Evolutionary conservation across 2,329 filamentous ascomycete species (phyloP).

Genomic region (Aspergillus ruber): DNA sequence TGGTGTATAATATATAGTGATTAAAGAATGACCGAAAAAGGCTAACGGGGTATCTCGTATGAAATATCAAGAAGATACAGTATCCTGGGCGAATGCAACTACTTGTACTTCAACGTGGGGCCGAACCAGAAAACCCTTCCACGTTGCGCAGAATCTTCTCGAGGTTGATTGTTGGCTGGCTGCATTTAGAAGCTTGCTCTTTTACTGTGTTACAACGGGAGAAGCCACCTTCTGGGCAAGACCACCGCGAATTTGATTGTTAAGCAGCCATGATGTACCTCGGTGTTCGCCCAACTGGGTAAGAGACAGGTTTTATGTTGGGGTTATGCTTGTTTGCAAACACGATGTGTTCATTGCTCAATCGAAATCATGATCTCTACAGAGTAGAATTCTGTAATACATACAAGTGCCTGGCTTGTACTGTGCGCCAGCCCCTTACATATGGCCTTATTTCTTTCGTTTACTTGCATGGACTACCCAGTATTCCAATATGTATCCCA

Average conservation of each 20-base stretch:
- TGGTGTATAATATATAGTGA: conserved; percentile 9
- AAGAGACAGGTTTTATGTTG: background rate
- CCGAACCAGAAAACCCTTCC: conserved; percentile 5
- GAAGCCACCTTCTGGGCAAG: conserved; percentile 18
- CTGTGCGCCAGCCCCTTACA: too few species aligned
- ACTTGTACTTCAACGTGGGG: conserved; percentile 3
- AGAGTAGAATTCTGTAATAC: too few species aligned
- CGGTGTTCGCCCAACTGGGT: background rate
- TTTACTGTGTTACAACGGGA: conserved; percentile 11
- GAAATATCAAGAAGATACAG: background rate
- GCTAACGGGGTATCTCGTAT: too few species aligned
- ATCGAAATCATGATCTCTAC: too few species aligned
- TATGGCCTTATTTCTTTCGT: too few species aligned
- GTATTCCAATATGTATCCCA: too few species aligned
- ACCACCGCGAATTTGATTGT: conserved; percentile 20
- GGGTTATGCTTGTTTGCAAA: conserved; percentile 1
- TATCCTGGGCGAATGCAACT: background rate
- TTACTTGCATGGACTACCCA: too few species aligned
- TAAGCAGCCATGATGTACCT: conserved; percentile 7
- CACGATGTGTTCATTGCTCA: background rate
- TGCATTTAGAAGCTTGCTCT: conserved; percentile 4
- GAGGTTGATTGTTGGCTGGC: conserved; percentile 3
- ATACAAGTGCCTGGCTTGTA: too few species aligned
- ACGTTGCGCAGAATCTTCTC: conserved; percentile 20
- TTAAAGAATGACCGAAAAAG: too few species aligned